These are phyloP conservation scores for Candida tibetensis DNA, from an alignment of 805 yeast species.

Conservation along the genomic window DNA sequence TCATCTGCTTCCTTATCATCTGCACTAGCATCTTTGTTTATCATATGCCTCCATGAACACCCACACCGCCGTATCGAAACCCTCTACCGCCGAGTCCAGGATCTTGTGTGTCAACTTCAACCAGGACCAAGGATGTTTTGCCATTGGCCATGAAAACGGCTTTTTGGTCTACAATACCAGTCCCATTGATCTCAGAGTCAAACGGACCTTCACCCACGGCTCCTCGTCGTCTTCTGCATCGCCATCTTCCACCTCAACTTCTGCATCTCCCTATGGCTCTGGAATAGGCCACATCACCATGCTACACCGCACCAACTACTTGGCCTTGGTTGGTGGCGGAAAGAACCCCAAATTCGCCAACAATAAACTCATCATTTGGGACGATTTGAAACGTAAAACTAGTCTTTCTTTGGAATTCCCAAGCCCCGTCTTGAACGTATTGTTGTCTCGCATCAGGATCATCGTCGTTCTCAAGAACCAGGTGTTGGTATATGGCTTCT, in stretches of 20 bases:
- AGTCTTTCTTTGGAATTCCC: slow-evolving; percentile 73
- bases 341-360: slow-evolving; percentile 71
- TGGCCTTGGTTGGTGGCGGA: slow-evolving; percentile 91
- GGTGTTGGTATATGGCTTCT: slow-evolving; percentile 75
- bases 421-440: slow-evolving; percentile 70
- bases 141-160: slow-evolving; percentile 76
- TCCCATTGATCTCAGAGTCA: slow-evolving; percentile 76
- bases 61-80: slow-evolving; percentile 12
- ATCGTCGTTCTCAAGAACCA: slow-evolving; percentile 67
- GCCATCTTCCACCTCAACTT: neutral
- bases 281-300: slow-evolving; percentile 79
- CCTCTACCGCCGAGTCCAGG: slow-evolving; percentile 21
- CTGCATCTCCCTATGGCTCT: slow-evolving; percentile 21
- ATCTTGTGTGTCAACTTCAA: slow-evolving; percentile 69
- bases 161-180: slow-evolving; percentile 83
- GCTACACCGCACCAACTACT: slow-evolving; percentile 88
- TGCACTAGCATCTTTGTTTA: neutral
- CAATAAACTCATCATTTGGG: slow-evolving; percentile 87
- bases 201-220: slow-evolving; percentile 30
- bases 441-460: slow-evolving; percentile 71
- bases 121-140: slow-evolving; percentile 89
- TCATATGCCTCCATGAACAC: slow-evolving; percentile 14
- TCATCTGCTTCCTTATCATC: neutral
- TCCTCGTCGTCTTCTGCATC: neutral
- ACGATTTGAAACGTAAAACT: slow-evolving; percentile 75